Conservation (phyloP, 495 filamentous ascomycete genomes). For the Lophiotrema nucula region DNA sequence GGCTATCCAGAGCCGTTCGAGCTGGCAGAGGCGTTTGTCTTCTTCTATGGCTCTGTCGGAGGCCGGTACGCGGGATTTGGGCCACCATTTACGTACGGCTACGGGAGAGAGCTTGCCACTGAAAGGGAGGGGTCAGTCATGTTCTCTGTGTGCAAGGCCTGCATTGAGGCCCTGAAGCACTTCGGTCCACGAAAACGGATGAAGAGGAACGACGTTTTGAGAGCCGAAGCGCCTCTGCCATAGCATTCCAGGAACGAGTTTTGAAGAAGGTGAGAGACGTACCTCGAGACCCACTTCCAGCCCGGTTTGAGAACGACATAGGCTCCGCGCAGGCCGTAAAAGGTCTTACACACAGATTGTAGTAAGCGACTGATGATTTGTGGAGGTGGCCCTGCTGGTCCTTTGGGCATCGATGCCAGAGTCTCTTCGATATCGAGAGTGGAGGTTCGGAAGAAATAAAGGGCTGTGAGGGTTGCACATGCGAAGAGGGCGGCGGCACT, state of each 20-base stretch:
- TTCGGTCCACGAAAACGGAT: too few species aligned
- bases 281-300: conserved; percentile 18
- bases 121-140: too few species aligned
- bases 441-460: conserved; percentile 30
- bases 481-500: conserved; percentile 31
- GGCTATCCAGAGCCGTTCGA: conserved; percentile 22
- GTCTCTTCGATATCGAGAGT: conserved; percentile 23
- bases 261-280: too few species aligned
- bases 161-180: too few species aligned
- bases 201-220: too few species aligned
- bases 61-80: not conserved
- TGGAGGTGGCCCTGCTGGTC: too few species aligned
- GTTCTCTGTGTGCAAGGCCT: too few species aligned
- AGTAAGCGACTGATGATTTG: conserved; percentile 12
- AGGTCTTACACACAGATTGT: not conserved
- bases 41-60: conserved; percentile 15
- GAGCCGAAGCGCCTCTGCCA: too few species aligned
- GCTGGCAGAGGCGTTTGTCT: conserved; percentile 10
- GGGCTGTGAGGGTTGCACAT: conserved; percentile 19
- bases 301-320: conserved; percentile 15
- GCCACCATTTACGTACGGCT: conserved; percentile 25
- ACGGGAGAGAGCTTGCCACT: conserved; percentile 7
- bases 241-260: too few species aligned
- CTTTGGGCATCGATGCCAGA: not conserved
- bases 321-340: conserved; percentile 21